phyloP scores from a whole-genome alignment of 352 stramenopile species.

The Hyaloperonospora brassicae region DNA sequence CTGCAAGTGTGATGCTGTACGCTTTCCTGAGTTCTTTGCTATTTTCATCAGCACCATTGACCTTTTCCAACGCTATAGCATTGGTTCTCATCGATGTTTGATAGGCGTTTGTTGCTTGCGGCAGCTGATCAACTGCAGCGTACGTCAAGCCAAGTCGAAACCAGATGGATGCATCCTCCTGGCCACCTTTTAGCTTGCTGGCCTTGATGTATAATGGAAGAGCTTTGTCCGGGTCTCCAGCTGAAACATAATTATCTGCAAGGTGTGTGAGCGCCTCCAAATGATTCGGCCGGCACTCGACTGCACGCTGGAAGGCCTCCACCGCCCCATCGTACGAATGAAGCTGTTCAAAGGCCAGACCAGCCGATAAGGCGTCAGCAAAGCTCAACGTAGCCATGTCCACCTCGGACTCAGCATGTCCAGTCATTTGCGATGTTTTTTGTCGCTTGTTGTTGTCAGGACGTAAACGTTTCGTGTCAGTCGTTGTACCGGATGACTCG shows the following conservation, averaged over 20 bases:
- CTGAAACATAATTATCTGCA: conserved; percentile 36
- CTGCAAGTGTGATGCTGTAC: conserved; percentile 43
- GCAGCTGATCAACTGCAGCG: conserved; percentile 30
- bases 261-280: conserved; percentile 41
- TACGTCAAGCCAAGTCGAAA: conserved; percentile 40
- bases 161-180: conserved; percentile 42
- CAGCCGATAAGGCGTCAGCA: conserved; percentile 50
- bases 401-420: conserved; percentile 26
- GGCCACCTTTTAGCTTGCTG: conserved; percentile 22
- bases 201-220: conserved; percentile 34
- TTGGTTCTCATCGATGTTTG: conserved; percentile 28
- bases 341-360: conserved; percentile 58
- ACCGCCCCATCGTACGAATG: conserved; percentile 40
- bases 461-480: too few species aligned
- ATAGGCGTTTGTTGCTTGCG: conserved; percentile 30
- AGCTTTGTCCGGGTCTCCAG: conserved; percentile 27
- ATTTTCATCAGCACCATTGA: conserved; percentile 4
- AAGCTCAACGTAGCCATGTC: conserved; percentile 46
- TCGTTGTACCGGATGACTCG: too few species aligned
- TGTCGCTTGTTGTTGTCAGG: conserved; percentile 21
- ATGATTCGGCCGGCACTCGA: conserved; percentile 33
- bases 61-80: conserved; percentile 15
- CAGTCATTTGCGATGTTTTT: conserved; percentile 23
- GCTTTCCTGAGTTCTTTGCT: conserved; percentile 28
- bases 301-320: conserved; percentile 34